Evolutionary conservation across 176 grass and related monocot genomes (phyloP).

Genomic region (Juncus effusus): DNA sequence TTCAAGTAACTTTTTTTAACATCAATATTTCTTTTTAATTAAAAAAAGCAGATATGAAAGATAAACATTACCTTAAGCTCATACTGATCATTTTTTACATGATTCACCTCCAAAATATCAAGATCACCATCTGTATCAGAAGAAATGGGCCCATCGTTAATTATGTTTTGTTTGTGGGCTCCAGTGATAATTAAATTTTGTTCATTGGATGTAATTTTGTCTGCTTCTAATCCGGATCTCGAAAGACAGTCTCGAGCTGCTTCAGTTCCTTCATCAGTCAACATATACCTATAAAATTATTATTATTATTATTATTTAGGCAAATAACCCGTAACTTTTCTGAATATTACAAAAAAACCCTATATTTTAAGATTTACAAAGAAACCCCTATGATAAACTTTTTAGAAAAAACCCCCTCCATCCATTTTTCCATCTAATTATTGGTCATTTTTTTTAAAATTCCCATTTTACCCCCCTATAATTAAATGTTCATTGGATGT

Average conservation of each 20-base stretch:
- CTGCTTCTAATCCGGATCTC: slow-evolving; percentile 48
- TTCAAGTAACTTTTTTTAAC: neutral
- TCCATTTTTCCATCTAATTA: no score
- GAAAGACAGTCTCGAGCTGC: slow-evolving; percentile 59
- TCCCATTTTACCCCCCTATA: no score
- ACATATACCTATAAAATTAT: slow-evolving; percentile 49
- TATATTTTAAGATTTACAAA: no score
- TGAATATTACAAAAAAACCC: no score
- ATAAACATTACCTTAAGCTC: slow-evolving; percentile 8
- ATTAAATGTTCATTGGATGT: no score
- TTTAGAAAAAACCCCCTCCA: no score
- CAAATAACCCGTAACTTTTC: no score
- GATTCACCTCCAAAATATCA: neutral
- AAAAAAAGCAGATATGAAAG: no score
- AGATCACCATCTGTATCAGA: slow-evolving; percentile 1
- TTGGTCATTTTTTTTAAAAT: no score
- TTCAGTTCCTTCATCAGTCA: slow-evolving; percentile 65
- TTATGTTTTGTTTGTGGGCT: neutral
- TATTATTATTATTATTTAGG: no score
- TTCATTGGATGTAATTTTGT: slow-evolving; percentile 9
- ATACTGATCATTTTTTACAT: neutral
- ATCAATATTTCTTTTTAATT: neutral
- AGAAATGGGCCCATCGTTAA: neutral
- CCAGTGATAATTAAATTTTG: slow-evolving; percentile 1
- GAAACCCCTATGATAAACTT: no score